Evolutionary conservation across 2,329 filamentous ascomycete species (phyloP).

Genomic region (Colletotrichum noveboracense): DNA sequence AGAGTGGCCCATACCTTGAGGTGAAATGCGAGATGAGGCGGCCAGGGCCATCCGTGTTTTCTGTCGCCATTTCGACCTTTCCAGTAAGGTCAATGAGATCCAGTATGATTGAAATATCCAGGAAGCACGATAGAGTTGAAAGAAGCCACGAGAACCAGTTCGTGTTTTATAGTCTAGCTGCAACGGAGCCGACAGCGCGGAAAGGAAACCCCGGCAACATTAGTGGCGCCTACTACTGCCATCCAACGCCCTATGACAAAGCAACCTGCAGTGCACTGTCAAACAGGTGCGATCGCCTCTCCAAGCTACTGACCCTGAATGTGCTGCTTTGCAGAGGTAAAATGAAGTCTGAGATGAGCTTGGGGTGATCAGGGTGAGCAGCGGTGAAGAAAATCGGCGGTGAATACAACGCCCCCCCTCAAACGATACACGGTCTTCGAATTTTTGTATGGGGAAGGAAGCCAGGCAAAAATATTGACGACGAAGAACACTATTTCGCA

Average conservation of each 20-base stretch:
- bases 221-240: not conserved
- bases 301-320: fast-evolving
- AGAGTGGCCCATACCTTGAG: not conserved
- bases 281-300: fast-evolving
- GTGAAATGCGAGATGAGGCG: not conserved
- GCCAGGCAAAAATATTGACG: too few species aligned
- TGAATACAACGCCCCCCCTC: fast-evolving
- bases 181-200: not conserved
- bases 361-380: too few species aligned
- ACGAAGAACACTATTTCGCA: too few species aligned
- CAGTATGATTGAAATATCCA: too few species aligned
- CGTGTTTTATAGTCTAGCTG: not conserved
- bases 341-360: too few species aligned
- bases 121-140: too few species aligned
- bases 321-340: fast-evolving
- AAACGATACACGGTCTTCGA: too few species aligned
- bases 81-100: too few species aligned
- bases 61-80: not conserved
- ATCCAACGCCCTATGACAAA: too few species aligned
- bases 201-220: not conserved
- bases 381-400: too few species aligned
- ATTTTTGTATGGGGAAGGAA: too few species aligned
- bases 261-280: too few species aligned
- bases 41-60: not conserved
- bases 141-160: not conserved